These are phyloP conservation scores for Penicillium glabrum DNA, from an alignment of 2,329 filamentous ascomycete genomes.

Conservation along the genomic window DNA sequence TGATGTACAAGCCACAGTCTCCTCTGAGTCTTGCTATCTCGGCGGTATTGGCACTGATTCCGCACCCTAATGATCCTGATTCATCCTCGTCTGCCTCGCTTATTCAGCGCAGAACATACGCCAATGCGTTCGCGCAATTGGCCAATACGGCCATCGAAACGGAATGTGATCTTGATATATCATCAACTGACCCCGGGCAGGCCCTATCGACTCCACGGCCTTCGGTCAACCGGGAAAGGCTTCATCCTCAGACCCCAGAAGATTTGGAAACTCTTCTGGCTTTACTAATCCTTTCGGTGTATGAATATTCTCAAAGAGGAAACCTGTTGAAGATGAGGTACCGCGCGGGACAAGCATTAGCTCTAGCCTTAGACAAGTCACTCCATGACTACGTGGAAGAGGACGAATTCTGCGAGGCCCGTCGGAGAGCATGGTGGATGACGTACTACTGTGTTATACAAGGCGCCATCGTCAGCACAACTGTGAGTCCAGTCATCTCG, in stretches of 20 bases:
- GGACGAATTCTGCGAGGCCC: conserved; percentile 41
- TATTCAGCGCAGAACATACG: conserved; percentile 38
- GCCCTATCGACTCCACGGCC: conserved; percentile 36
- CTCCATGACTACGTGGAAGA: conserved; percentile 38
- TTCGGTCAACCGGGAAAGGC: conserved; percentile 32
- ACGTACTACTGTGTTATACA: conserved; percentile 49
- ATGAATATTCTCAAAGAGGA: conserved; percentile 48
- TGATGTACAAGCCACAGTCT: conserved; percentile 41
- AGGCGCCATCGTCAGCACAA: conserved; percentile 46
- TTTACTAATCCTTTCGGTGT: conserved; percentile 44
- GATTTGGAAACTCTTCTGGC: conserved; percentile 45
- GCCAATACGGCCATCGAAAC: conserved; percentile 41
- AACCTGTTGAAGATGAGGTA: conserved; percentile 49
- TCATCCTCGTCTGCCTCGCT: conserved; percentile 36
- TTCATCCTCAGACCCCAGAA: conserved; percentile 42
- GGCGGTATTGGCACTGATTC: conserved; percentile 43
- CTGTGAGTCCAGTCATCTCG: conserved; percentile 27
- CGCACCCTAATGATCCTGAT: conserved; percentile 41
- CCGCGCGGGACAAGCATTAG: conserved; percentile 45
- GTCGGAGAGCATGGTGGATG: conserved; percentile 50
- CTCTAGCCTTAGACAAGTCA: conserved; percentile 44
- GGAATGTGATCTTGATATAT: conserved; percentile 44
- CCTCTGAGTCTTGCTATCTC: conserved; percentile 46
- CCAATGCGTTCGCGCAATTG: conserved; percentile 41
- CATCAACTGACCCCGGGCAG: conserved; percentile 40